Evolutionary conservation across 352 stramenopile species (phyloP).

Genomic region (Phytophthora niederhauseri): DNA sequence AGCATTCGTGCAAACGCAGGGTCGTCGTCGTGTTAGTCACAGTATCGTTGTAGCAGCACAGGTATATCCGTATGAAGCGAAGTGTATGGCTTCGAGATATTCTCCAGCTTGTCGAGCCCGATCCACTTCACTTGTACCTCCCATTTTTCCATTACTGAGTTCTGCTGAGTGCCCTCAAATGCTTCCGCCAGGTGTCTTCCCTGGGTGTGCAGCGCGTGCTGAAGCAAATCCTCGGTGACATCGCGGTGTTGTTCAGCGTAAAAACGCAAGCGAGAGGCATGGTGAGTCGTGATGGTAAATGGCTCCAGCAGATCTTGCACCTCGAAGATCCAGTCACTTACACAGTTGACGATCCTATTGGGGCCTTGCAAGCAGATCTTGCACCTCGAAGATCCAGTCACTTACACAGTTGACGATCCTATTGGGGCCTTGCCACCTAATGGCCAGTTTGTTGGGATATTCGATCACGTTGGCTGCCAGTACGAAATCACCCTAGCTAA

Average conservation of each 20-base stretch:
- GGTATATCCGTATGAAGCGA: background rate
- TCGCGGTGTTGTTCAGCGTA: background rate
- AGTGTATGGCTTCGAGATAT: background rate
- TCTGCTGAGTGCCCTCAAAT: background rate
- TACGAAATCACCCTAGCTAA: background rate
- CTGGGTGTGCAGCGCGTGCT: background rate
- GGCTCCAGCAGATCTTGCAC: background rate
- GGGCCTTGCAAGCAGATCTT: background rate
- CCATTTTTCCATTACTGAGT: background rate
- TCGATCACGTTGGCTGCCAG: background rate
- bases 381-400: background rate
- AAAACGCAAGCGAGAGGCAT: background rate
- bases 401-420: background rate
- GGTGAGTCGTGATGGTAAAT: background rate
- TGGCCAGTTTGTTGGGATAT: background rate
- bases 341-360: background rate
- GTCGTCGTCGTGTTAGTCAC: background rate
- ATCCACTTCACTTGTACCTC: background rate
- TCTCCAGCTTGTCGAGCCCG: background rate
- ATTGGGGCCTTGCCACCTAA: background rate
- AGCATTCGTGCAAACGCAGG: too few relatives aligned
- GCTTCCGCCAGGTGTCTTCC: background rate
- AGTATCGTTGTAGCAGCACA: background rate
- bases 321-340: background rate
- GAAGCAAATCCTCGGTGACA: background rate